Conservation (phyloP, 148 eudicot species). For the Rhododendron ferrugineum region DNA sequence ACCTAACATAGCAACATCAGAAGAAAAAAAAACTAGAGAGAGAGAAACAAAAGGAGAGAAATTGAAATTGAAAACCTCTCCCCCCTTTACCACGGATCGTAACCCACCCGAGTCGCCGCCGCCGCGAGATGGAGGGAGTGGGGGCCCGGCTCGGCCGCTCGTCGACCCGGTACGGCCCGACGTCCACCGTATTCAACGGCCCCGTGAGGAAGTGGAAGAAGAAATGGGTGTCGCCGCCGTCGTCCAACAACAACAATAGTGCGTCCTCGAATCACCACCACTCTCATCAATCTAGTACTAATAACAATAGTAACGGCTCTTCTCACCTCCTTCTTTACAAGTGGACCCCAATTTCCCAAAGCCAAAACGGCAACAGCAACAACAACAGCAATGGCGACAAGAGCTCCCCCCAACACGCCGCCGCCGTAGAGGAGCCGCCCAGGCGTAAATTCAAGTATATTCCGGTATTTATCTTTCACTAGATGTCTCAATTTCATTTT, state of each 20-base stretch:
- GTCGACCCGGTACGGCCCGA: conserved; percentile 64
- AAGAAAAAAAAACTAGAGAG: too few relatives aligned
- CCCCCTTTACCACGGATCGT: not conserved
- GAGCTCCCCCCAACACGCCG: conserved; percentile 14
- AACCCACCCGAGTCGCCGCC: conserved; percentile 17
- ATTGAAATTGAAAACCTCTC: not conserved
- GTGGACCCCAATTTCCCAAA: conserved; percentile 63
- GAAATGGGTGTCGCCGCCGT: conserved; percentile 53
- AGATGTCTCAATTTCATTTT: not conserved
- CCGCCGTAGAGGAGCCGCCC: conserved; percentile 41
- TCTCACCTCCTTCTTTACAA: conserved; percentile 53
- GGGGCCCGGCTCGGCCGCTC: conserved; percentile 88
- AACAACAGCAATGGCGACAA: conserved; percentile 9
- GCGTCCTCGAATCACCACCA: conserved; percentile 20
- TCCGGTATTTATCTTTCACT: conserved; percentile 49
- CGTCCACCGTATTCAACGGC: conserved; percentile 66
- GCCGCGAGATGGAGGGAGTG: conserved; percentile 62
- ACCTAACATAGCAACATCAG: not conserved
- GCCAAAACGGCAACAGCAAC: conserved; percentile 17
- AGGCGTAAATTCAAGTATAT: conserved; percentile 61
- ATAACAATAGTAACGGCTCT: conserved; percentile 28
- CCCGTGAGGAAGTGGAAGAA: conserved; percentile 95
- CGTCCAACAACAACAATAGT: conserved; percentile 9
- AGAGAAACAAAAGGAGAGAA: not conserved
- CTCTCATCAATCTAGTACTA: conserved; percentile 10